Evolutionary conservation across 2,329 filamentous ascomycete genomes (phyloP).

Genomic region (Cercospora brassicicola): DNA sequence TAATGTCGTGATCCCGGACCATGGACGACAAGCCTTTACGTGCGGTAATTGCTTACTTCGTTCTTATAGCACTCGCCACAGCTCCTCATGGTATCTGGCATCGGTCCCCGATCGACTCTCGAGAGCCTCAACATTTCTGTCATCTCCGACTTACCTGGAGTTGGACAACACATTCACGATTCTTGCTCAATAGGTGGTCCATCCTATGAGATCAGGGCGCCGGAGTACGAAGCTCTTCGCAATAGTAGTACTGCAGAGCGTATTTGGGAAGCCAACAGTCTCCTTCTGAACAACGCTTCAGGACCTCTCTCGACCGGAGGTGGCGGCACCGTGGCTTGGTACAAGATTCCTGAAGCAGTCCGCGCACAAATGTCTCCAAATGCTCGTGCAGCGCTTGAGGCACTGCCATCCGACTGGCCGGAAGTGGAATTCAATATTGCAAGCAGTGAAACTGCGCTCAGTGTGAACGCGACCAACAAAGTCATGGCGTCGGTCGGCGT

Average conservation of each 20-base stretch:
- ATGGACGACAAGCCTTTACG: not conserved
- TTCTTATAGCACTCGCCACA: conserved; percentile 33
- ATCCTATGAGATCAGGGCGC: conserved; percentile 16
- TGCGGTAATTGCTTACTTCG: not conserved
- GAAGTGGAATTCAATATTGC: conserved; percentile 34
- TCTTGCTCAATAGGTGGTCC: conserved; percentile 31
- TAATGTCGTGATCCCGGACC: not conserved
- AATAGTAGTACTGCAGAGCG: conserved; percentile 6
- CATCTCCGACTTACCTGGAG: conserved; percentile 51
- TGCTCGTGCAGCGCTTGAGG: conserved; percentile 9
- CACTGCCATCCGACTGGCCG: conserved; percentile 40
- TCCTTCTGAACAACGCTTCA: conserved; percentile 23
- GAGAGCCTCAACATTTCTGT: conserved; percentile 46
- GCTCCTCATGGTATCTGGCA: conserved; percentile 37
- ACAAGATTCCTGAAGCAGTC: conserved; percentile 24
- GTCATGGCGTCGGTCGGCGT: conserved; percentile 39
- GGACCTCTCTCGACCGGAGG: conserved; percentile 31
- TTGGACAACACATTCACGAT: conserved; percentile 55
- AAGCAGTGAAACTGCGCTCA: conserved; percentile 15
- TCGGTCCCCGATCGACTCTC: conserved; percentile 42
- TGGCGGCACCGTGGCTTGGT: conserved; percentile 22
- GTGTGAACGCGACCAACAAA: conserved; percentile 31
- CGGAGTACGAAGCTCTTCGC: conserved; percentile 18
- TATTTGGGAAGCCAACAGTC: conserved; percentile 8
- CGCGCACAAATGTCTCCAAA: conserved; percentile 18